A percentile compares a stretch with the other conserved stretches of the same genome.
phyloP scores from a whole-genome alignment of 2,329 filamentous ascomycete species.

The Aquanectria penicillioides region DNA sequence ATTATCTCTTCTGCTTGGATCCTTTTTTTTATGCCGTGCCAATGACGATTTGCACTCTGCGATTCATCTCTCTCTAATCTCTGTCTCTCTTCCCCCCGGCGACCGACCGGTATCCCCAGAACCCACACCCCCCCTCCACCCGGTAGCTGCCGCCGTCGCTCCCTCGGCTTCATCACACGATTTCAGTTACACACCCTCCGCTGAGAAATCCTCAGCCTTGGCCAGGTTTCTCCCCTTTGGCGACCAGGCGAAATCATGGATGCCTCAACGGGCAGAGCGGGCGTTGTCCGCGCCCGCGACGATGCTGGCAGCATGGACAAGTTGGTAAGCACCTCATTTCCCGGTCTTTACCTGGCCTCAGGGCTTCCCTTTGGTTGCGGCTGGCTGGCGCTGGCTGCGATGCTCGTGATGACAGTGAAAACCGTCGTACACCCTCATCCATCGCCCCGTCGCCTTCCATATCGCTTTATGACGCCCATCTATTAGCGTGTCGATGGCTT shows the following conservation, averaged over 20 bases:
- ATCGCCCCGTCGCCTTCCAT: not conserved
- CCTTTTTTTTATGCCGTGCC: constrained; percentile 1
- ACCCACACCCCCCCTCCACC: constrained; percentile 40
- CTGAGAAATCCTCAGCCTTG: constrained; percentile 40
- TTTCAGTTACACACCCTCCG: constrained; percentile 47
- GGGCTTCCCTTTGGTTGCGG: constrained; percentile 22
- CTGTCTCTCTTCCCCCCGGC: constrained; percentile 7
- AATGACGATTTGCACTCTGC: not conserved
- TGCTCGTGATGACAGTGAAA: too few relatives aligned
- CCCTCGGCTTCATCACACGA: constrained; percentile 47
- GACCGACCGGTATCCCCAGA: constrained; percentile 35
- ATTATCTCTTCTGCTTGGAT: not conserved
- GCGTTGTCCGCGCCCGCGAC: constrained; percentile 64
- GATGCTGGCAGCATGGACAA: constrained; percentile 65
- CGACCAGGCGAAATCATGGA: constrained; percentile 47
- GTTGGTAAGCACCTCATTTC: constrained; percentile 60
- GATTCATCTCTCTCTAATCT: constrained; percentile 6
- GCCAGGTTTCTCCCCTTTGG: constrained; percentile 34
- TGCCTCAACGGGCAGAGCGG: constrained; percentile 63
- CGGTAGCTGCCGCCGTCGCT: constrained; percentile 40
- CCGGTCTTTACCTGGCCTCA: constrained; percentile 18
- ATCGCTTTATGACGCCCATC: too few relatives aligned
- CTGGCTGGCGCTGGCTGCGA: constrained; percentile 1
- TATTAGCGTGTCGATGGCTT: too few relatives aligned
- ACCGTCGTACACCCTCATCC: not conserved